These are phyloP conservation scores for Linnemannia elongata DNA, from an alignment of 192 early-diverging fungal genomes.

Conservation along the genomic window DNA sequence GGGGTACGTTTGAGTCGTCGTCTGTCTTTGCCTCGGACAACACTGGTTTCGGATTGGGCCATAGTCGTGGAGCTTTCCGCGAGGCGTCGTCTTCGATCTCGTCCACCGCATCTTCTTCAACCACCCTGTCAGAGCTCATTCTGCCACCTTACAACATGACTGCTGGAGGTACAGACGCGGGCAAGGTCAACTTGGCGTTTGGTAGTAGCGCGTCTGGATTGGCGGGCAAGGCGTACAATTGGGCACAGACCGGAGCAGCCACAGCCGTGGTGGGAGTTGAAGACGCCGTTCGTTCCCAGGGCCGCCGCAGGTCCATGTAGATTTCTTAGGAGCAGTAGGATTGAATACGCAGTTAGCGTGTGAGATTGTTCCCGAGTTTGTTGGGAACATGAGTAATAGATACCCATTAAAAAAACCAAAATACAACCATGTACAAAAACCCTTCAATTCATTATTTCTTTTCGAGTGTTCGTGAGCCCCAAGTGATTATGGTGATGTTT, in stretches of 20 bases:
- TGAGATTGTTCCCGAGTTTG: too few species aligned
- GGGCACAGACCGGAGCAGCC: neutral
- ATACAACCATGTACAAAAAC: too few species aligned
- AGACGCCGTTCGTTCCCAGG: neutral
- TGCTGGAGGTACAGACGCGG: neutral
- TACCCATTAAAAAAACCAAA: too few species aligned
- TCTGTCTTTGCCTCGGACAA: neutral
- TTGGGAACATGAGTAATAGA: too few species aligned
- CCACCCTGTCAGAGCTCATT: constrained; percentile 8
- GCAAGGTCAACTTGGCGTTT: neutral
- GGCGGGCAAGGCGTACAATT: neutral
- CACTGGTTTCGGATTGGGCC: neutral
- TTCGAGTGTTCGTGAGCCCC: too few species aligned
- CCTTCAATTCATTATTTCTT: too few species aligned
- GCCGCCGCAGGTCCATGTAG: neutral
- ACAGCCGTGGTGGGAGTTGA: neutral
- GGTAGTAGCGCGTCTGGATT: neutral
- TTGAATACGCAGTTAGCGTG: too few species aligned
- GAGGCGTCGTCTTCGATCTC: neutral
- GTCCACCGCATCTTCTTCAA: constrained; percentile 17
- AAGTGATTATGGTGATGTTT: too few species aligned
- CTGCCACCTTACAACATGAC: neutral
- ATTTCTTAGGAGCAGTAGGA: neutral
- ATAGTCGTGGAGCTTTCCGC: neutral
- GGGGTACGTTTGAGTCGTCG: constrained; percentile 14